A percentile compares a stretch with the other conserved stretches of the same genome.
Conservation (phyloP, 345 rosid species). For the Orychophragmus violaceus region DNA sequence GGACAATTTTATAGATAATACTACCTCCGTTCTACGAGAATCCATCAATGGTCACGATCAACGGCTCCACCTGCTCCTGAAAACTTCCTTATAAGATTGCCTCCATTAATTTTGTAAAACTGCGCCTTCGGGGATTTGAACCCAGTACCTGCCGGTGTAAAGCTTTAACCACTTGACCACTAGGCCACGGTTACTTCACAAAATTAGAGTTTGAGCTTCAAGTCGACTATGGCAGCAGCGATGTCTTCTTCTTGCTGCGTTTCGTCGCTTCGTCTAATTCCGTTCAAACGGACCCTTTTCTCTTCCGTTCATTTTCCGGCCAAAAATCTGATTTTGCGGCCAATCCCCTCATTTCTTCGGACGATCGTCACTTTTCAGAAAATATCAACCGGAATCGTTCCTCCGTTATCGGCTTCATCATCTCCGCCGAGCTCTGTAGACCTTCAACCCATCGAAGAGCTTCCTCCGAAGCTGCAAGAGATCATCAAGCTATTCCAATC, state of each 20-base stretch:
- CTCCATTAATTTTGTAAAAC: too few relatives aligned
- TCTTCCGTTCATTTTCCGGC: conserved; percentile 16
- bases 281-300: background rate
- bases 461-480: conserved; percentile 85
- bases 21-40: too few relatives aligned
- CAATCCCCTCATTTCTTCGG: conserved; percentile 23
- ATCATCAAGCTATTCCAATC: conserved; percentile 80
- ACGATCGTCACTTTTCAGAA: conserved; percentile 43
- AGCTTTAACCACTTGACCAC: too few relatives aligned
- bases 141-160: too few relatives aligned
- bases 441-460: conserved; percentile 67
- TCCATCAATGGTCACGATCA: too few relatives aligned
- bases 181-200: too few relatives aligned
- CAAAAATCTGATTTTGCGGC: conserved; percentile 29
- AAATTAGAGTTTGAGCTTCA: too few relatives aligned
- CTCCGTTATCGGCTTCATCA: conserved; percentile 24
- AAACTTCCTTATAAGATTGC: too few relatives aligned
- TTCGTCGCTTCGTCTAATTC: conserved; percentile 14
- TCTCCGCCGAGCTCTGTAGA: conserved; percentile 37
- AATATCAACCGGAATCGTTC: conserved; percentile 22
- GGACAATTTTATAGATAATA: too few relatives aligned
- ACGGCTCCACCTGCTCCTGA: too few relatives aligned
- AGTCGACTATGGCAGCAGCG: conserved; percentile 19
- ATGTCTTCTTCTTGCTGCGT: conserved; percentile 23
- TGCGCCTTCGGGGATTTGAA: too few relatives aligned